Conservation (phyloP, 1,139 yeast species). For the Yamadazyma friedrichii region DNA sequence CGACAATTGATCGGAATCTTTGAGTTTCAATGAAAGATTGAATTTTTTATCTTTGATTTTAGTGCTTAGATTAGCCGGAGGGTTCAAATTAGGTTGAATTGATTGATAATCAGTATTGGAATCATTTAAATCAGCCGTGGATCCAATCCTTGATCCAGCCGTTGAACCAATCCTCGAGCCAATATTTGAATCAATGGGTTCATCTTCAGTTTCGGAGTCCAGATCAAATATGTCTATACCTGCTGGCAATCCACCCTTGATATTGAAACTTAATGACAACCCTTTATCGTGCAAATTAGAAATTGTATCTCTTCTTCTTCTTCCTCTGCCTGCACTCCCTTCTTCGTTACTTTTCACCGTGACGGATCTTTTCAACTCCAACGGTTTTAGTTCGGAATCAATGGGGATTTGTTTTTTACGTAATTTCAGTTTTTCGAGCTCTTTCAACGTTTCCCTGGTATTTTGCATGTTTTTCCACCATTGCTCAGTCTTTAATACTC, state of each 20-base stretch:
- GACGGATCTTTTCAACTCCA: constrained; percentile 20
- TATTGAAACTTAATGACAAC: constrained; percentile 60
- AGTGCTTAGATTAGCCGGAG: constrained; percentile 5
- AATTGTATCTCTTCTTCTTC: constrained; percentile 46
- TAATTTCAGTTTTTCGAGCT: constrained; percentile 27
- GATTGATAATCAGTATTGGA: not conserved
- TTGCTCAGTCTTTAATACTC: constrained; percentile 35
- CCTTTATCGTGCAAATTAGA: constrained; percentile 71
- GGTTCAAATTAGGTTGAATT: constrained; percentile 8
- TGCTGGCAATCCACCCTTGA: constrained; percentile 45
- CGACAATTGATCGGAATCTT: constrained; percentile 22
- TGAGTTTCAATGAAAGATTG: not conserved
- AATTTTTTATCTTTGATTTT: not conserved
- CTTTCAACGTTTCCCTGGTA: constrained; percentile 48
- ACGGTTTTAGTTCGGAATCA: constrained; percentile 17
- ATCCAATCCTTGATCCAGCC: not conserved
- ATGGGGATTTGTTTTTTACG: constrained; percentile 9
- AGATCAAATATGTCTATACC: constrained; percentile 24
- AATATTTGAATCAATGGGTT: constrained; percentile 18
- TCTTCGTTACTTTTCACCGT: constrained; percentile 1
- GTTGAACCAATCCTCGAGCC: not conserved
- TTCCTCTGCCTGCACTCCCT: constrained; percentile 7
- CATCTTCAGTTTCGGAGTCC: constrained; percentile 13
- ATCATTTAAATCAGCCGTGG: not conserved
- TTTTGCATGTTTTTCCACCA: constrained; percentile 69